phyloP scores from a whole-genome alignment of 352 stramenopile genomes.

The Globisporangium parvum region DNA sequence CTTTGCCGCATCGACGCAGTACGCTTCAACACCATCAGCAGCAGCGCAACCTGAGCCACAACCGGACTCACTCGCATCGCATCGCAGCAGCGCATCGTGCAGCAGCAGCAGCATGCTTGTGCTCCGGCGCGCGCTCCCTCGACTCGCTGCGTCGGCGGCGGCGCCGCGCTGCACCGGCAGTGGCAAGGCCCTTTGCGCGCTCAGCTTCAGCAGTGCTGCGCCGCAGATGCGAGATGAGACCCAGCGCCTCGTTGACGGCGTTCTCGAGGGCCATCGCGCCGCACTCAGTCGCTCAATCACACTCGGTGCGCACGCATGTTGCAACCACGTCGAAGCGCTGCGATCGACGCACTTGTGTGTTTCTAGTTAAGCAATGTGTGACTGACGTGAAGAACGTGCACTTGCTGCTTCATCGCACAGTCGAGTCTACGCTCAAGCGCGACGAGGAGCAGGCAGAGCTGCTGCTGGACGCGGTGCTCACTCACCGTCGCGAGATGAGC shows the following conservation, averaged over 20 bases:
- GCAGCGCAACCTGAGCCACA: background rate
- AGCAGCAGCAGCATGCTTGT: slow-evolving; percentile 13
- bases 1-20: background rate
- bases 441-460: slow-evolving; percentile 83
- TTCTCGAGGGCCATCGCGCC: slow-evolving; percentile 50
- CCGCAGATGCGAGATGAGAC: slow-evolving; percentile 33
- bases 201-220: background rate
- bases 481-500: slow-evolving; percentile 38
- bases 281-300: slow-evolving; percentile 73
- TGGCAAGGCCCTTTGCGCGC: background rate
- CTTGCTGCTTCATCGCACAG: slow-evolving; percentile 16
- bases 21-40: background rate
- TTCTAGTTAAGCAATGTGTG: too few relatives aligned
- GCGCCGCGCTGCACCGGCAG: background rate
- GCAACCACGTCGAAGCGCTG: slow-evolving; percentile 3
- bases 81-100: background rate
- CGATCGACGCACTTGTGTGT: too few relatives aligned
- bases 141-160: background rate
- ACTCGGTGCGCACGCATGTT: slow-evolving; percentile 28
- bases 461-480: slow-evolving; percentile 81
- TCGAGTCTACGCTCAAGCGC: slow-evolving; percentile 70
- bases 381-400: too few relatives aligned
- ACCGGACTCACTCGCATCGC: too few relatives aligned
- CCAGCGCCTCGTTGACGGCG: slow-evolving; percentile 45
- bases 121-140: slow-evolving; percentile 6